phyloP scores from a whole-genome alignment of 441 rosid species.

The Adansonia rubrostipa region DNA sequence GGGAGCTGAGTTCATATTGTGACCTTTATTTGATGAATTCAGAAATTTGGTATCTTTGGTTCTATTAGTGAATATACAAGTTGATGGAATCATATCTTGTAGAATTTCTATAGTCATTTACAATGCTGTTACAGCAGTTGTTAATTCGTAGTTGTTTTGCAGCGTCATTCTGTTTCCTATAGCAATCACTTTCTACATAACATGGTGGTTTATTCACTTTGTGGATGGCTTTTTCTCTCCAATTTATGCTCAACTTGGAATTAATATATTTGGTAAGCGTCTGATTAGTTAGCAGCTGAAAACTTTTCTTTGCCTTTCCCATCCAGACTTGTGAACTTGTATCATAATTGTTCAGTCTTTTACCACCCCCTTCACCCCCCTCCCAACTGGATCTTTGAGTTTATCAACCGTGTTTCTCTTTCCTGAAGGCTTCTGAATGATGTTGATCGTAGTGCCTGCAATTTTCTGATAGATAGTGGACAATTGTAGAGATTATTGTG shows the following conservation, averaged over 20 bases:
- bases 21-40: neutral
- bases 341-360: neutral
- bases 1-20: neutral
- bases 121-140: slow-evolving; percentile 20
- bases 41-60: neutral
- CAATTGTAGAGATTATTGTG: neutral
- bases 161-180: slow-evolving; percentile 95
- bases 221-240: slow-evolving; percentile 99
- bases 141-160: slow-evolving; percentile 44
- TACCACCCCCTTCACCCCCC: neutral
- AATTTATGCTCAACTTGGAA: slow-evolving; percentile 88
- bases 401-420: neutral
- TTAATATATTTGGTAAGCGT: slow-evolving; percentile 81
- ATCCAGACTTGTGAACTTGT: neutral
- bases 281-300: neutral
- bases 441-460: neutral
- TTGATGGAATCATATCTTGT: neutral
- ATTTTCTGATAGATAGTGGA: neutral
- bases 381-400: neutral
- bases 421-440: neutral
- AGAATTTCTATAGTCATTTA: slow-evolving; percentile 3
- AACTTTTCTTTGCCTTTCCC: neutral
- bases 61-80: neutral
- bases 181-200: slow-evolving; percentile 86
- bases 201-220: slow-evolving; percentile 99